phyloP scores from a whole-genome alignment of 352 stramenopile genomes.

The Pythium sukuiense region DNA sequence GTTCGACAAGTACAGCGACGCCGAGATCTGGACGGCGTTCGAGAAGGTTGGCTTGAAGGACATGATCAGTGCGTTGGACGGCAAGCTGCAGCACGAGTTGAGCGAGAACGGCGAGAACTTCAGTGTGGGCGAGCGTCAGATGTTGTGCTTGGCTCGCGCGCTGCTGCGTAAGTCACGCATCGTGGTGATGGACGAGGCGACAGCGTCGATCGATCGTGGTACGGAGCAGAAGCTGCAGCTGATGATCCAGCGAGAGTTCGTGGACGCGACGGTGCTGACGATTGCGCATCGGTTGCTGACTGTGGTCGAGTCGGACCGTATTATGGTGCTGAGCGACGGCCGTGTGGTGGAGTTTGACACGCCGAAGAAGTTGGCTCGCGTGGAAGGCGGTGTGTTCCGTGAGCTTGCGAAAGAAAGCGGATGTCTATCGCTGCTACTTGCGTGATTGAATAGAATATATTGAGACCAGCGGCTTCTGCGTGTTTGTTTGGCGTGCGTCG shows the following conservation, averaged over 20 bases:
- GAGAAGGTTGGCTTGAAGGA: constrained; percentile 61
- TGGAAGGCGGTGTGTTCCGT: constrained; percentile 25
- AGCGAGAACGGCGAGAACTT: constrained; percentile 74
- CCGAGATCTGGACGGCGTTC: constrained; percentile 73
- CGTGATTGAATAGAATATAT: too few relatives aligned
- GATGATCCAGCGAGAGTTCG: constrained; percentile 87
- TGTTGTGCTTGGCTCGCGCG: constrained; percentile 91
- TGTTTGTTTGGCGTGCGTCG: too few relatives aligned
- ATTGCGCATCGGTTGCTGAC: constrained; percentile 93
- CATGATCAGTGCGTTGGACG: constrained; percentile 36
- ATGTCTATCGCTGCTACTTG: constrained; percentile 9
- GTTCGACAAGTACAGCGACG: constrained; percentile 65
- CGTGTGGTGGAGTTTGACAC: constrained; percentile 85
- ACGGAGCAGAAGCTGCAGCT: constrained; percentile 60
- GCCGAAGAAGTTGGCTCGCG: constrained; percentile 37
- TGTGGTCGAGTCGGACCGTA: constrained; percentile 88
- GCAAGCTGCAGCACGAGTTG: constrained; percentile 21
- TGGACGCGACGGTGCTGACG: constrained; percentile 81
- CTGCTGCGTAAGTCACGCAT: constrained; percentile 91
- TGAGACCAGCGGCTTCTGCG: too few relatives aligned
- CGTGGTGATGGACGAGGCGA: constrained; percentile 95
- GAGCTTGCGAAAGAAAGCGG: constrained; percentile 33
- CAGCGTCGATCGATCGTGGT: constrained; percentile 55
- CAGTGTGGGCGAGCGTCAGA: constrained; percentile 91
- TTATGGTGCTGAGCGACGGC: constrained; percentile 89